Evolutionary conservation across 2,329 filamentous ascomycete species (phyloP).

Genomic region (Alternaria viburni): DNA sequence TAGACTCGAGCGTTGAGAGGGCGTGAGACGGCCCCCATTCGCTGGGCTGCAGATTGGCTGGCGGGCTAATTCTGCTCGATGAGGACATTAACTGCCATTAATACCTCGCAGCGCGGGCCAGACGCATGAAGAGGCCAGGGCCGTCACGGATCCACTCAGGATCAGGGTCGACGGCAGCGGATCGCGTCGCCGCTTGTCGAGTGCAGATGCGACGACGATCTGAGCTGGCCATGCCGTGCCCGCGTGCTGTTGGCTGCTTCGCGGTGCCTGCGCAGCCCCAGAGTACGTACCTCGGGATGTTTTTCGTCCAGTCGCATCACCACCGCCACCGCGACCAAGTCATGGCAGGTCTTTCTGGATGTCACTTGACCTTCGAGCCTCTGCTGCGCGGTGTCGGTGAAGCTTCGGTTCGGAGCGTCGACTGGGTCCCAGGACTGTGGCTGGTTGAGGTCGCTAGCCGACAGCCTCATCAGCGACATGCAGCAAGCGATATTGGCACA

Average conservation of each 20-base stretch:
- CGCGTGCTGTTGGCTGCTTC: slow-evolving; percentile 14
- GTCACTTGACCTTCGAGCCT: slow-evolving; percentile 23
- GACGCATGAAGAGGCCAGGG: slow-evolving; percentile 23
- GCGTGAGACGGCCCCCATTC: slow-evolving; percentile 36
- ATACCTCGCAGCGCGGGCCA: slow-evolving; percentile 30
- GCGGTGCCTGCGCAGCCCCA: slow-evolving; percentile 10
- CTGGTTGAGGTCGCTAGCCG: slow-evolving; percentile 14
- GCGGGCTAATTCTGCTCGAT: slow-evolving; percentile 33
- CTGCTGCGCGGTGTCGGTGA: slow-evolving; percentile 13
- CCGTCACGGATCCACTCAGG: slow-evolving; percentile 12
- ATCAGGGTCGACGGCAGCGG: slow-evolving; percentile 27
- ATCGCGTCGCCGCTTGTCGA: slow-evolving; percentile 30
- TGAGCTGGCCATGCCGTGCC: slow-evolving; percentile 31
- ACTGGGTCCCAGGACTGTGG: slow-evolving; percentile 11
- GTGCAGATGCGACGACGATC: slow-evolving; percentile 32
- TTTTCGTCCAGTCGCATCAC: slow-evolving; percentile 16
- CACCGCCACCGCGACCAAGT: slow-evolving; percentile 8
- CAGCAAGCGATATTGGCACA: slow-evolving; percentile 36
- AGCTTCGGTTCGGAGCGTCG: slow-evolving; percentile 16
- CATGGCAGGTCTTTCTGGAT: slow-evolving; percentile 2
- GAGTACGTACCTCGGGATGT: slow-evolving; percentile 11
- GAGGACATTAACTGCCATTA: slow-evolving; percentile 41
- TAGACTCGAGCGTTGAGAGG: slow-evolving; percentile 40
- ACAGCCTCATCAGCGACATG: slow-evolving; percentile 33
- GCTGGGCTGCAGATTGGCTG: slow-evolving; percentile 24